Evolutionary conservation across 352 stramenopile genomes (phyloP), one percentile per base, ranked within the genome.

Genomic region (Globisporangium spinosum): DNA sequence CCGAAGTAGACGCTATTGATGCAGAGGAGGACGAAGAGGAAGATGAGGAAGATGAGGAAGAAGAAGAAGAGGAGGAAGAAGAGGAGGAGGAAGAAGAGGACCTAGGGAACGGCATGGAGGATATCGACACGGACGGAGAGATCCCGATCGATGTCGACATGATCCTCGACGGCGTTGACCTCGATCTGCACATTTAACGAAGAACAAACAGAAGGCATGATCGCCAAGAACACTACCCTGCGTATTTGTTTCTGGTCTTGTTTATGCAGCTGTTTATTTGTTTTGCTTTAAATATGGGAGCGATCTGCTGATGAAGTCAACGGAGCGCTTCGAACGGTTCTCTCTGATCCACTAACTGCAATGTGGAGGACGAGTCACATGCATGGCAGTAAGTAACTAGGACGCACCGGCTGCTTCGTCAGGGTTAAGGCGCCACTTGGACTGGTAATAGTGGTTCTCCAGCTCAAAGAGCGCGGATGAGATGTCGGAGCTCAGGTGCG

Each of bases 401-500:
- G 53, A 22, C 25, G 53, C 23, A 5, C 23, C 10, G 2, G 58
- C 5, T 35, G 34, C 32, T 5, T 62, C 56, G n/a, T 69, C 68
- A 20, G 68, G 47, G 57, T 70, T 70, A 9, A 85, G 27, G 13
- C 84, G 75, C 86, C 86, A 94, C 65, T 91, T 91, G 73, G 82
- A 91, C 70, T 93, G 86, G 70, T 92, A 92, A 59, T 82, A 94
- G 69, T 94, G 86, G 58, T 85, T 89, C 73, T 94, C 84, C 7
- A 94, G 73, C 72, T 94, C 86, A 62, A 92, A 93, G 40, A 94
- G 69, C 45, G 84, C 86, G 23, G 84, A 91, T 61, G 82, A 86
- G 15, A 94, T 85, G 74, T 94, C 86, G 3, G 84, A 82, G 67
- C 79, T 91, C 60, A 94, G 71, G 70, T 94, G 85, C 34, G 78